Conservation (phyloP, 192 early-diverging fungal species). For the Gigaspora rosea region DNA sequence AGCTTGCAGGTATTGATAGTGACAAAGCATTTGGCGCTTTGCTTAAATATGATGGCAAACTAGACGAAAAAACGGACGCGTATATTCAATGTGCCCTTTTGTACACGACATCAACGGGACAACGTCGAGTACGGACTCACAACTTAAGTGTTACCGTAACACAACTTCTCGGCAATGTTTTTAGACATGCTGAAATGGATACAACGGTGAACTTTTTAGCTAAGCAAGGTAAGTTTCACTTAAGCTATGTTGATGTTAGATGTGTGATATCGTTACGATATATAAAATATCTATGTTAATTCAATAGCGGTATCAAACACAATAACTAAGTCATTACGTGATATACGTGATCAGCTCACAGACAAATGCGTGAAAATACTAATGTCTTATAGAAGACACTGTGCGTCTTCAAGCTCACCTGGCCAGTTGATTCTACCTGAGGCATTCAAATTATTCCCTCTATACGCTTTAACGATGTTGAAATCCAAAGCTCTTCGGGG, state of each 20-base stretch:
- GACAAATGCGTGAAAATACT: conserved; percentile 88
- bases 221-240: conserved; percentile 61
- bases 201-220: conserved; percentile 84
- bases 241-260: no score
- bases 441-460: conserved; percentile 89
- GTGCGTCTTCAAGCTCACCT: conserved; percentile 82
- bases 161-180: conserved; percentile 74
- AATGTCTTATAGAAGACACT: conserved; percentile 88
- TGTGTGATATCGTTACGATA: no score
- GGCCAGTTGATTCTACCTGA: conserved; percentile 96
- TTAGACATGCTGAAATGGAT: conserved; percentile 91
- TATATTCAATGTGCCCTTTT: conserved; percentile 92
- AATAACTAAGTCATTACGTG: conserved; percentile 65
- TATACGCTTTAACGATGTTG: conserved; percentile 81
- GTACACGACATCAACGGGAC: conserved; percentile 88
- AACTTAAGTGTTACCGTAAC: conserved; percentile 82
- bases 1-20: conserved; percentile 86
- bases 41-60: conserved; percentile 85
- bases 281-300: neutral
- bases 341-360: conserved; percentile 79
- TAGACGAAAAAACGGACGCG: conserved; percentile 81
- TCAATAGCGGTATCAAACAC: conserved; percentile 72
- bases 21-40: conserved; percentile 80
- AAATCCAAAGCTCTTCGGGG: conserved; percentile 82
- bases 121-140: conserved; percentile 90